These are phyloP conservation scores for Beauveria sp. DNA, from an alignment of 2,329 filamentous ascomycete genomes.

Conservation along the genomic window DNA sequence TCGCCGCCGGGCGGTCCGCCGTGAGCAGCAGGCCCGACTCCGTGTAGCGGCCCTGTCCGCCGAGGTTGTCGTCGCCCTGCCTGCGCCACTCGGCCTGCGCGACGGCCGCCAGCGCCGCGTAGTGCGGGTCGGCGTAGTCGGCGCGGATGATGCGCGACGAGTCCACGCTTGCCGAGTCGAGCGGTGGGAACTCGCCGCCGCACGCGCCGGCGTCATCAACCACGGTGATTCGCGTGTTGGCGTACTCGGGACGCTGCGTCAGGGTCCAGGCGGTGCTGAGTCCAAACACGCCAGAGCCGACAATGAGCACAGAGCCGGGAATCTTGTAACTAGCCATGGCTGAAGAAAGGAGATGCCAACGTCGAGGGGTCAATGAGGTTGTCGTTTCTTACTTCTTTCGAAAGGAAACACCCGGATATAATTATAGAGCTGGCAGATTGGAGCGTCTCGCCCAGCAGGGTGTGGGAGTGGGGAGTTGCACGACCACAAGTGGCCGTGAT, in stretches of 20 bases:
- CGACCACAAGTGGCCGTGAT: background rate
- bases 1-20: constrained; percentile 36
- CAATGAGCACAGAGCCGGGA: constrained; percentile 52
- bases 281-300: constrained; percentile 62
- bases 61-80: constrained; percentile 45
- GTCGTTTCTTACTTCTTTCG: background rate
- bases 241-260: constrained; percentile 50
- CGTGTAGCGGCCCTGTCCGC: constrained; percentile 58
- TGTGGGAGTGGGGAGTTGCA: background rate
- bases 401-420: background rate
- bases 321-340: constrained; percentile 15
- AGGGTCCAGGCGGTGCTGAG: constrained; percentile 60
- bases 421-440: background rate
- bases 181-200: constrained; percentile 48
- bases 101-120: constrained; percentile 63
- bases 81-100: constrained; percentile 66
- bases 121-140: constrained; percentile 77
- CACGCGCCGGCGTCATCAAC: constrained; percentile 43
- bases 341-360: background rate
- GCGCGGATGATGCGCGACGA: constrained; percentile 56
- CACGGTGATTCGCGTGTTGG: constrained; percentile 47
- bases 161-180: constrained; percentile 55
- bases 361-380: background rate
- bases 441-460: background rate
- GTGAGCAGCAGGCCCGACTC: constrained; percentile 63